These are phyloP conservation scores for Calamus simplicifolius DNA, from an alignment of 176 grass and related monocot genomes.

Conservation along the genomic window DNA sequence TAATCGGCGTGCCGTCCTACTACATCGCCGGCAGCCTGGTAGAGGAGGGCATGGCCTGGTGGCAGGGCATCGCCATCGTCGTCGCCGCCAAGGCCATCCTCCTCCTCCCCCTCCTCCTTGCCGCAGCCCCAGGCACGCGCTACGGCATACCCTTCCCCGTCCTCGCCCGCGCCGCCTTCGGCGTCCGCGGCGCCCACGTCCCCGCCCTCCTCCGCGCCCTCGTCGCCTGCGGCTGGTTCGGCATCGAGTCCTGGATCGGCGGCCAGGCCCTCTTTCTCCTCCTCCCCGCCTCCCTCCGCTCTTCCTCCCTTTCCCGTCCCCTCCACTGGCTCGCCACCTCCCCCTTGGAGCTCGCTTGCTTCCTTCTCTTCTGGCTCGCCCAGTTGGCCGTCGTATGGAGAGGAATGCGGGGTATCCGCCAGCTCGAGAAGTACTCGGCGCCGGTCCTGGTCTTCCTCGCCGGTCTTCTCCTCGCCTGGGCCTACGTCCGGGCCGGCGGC, in stretches of 20 bases:
- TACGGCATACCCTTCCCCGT: conserved; percentile 29
- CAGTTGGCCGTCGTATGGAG: conserved; percentile 28
- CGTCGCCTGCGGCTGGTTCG: conserved; percentile 42
- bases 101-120: conserved; percentile 23
- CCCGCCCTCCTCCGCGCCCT: conserved; percentile 22
- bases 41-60: conserved; percentile 25
- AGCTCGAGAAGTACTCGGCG: conserved; percentile 17
- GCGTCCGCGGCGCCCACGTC: conserved; percentile 15
- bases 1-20: conserved; percentile 18
- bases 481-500: conserved; percentile 26
- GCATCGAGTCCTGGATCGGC: conserved; percentile 40
- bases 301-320: conserved; percentile 17
- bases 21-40: conserved; percentile 19
- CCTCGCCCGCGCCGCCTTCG: conserved; percentile 22
- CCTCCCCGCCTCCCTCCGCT: conserved; percentile 2
- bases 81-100: conserved; percentile 11
- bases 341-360: conserved; percentile 21
- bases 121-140: conserved; percentile 12
- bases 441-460: conserved; percentile 20
- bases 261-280: conserved; percentile 26
- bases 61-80: conserved; percentile 23
- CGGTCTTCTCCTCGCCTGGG: conserved; percentile 24
- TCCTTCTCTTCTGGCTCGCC: conserved; percentile 25
- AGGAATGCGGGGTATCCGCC: conserved; percentile 21
- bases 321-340: conserved; percentile 29